Conservation (phyloP, 768 basidiomycete species). For the Myochromella boudieri region DNA sequence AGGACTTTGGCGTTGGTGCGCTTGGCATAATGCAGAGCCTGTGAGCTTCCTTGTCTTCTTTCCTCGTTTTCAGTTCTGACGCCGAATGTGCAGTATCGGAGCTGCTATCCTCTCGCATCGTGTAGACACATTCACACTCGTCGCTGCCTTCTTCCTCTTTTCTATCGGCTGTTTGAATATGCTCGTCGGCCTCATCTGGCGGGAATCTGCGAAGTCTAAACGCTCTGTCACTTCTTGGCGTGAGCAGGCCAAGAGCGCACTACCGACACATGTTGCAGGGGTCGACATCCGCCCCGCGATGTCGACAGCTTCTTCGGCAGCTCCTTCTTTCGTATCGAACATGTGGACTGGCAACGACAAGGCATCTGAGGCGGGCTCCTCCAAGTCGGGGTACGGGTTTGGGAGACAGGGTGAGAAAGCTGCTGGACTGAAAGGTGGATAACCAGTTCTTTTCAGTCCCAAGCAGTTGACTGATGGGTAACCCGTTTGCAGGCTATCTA, state of each 20-base stretch:
- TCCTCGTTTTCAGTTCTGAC: neutral
- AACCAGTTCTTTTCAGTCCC: neutral
- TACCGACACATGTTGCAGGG: conserved; percentile 48
- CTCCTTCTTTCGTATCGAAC: conserved; percentile 37
- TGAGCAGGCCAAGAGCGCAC: conserved; percentile 47
- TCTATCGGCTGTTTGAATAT: conserved; percentile 89
- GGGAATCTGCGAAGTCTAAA: conserved; percentile 56
- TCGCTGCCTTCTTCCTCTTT: conserved; percentile 90
- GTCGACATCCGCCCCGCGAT: conserved; percentile 35
- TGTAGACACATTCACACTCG: conserved; percentile 87
- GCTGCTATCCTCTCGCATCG: conserved; percentile 74
- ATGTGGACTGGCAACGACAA: conserved; percentile 24
- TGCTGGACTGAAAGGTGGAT: conserved; percentile 57
- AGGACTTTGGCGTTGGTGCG: conserved; percentile 81
- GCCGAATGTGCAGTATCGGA: conserved; percentile 46
- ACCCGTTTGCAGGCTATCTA: conserved; percentile 40
- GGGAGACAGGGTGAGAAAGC: conserved; percentile 77
- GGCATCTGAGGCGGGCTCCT: conserved; percentile 12
- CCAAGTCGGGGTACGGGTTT: conserved; percentile 67
- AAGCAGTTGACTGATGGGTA: conserved; percentile 5
- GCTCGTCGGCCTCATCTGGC: conserved; percentile 72
- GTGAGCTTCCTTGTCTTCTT: conserved; percentile 35
- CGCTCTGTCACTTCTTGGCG: conserved; percentile 69
- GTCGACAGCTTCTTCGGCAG: conserved; percentile 21
- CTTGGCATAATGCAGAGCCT: conserved; percentile 87